These are phyloP conservation scores for Aspergillus sp. DNA, from an alignment of 2,329 filamentous ascomycete species.

Conservation along the genomic window DNA sequence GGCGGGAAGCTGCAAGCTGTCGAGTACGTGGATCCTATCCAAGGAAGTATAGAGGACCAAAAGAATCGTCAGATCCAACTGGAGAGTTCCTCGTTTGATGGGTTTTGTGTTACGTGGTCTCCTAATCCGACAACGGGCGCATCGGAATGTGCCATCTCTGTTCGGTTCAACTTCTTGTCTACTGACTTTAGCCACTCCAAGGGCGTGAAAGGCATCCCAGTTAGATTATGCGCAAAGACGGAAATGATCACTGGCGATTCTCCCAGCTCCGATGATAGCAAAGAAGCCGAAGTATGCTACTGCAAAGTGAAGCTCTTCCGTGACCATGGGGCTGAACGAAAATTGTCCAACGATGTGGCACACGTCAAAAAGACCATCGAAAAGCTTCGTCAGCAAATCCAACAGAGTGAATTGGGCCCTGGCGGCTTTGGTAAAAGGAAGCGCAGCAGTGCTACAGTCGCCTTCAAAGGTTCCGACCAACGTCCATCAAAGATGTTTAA, in stretches of 20 bases:
- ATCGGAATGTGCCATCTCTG: conserved; percentile 82
- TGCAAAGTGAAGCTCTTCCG: conserved; percentile 98
- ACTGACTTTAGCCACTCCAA: conserved; percentile 99
- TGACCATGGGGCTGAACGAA: conserved; percentile 92
- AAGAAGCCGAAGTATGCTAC: conserved; percentile 76
- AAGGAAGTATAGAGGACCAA: conserved; percentile 59
- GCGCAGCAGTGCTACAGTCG: conserved; percentile 59
- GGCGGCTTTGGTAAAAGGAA: conserved; percentile 66
- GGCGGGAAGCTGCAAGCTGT: conserved; percentile 92
- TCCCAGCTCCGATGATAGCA: conserved; percentile 23
- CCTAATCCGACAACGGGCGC: conserved; percentile 66
- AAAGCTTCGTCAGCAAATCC: conserved; percentile 91
- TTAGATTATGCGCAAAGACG: conserved; percentile 90
- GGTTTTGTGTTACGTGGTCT: conserved; percentile 89
- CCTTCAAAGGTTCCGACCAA: conserved; percentile 51
- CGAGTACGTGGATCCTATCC: conserved; percentile 78
- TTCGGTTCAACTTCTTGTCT: conserved; percentile 97
- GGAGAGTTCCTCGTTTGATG: conserved; percentile 83
- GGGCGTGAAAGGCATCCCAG: conserved; percentile 95
- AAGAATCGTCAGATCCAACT: conserved; percentile 68
- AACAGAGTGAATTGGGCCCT: conserved; percentile 69
- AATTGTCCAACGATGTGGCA: conserved; percentile 89
- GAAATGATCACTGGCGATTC: conserved; percentile 63
- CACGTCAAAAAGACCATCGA: conserved; percentile 97
- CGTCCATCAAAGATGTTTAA: conserved; percentile 83